These are phyloP conservation scores for Bauhinia variegata DNA, from an alignment of 306 rosid species.

Conservation along the genomic window DNA sequence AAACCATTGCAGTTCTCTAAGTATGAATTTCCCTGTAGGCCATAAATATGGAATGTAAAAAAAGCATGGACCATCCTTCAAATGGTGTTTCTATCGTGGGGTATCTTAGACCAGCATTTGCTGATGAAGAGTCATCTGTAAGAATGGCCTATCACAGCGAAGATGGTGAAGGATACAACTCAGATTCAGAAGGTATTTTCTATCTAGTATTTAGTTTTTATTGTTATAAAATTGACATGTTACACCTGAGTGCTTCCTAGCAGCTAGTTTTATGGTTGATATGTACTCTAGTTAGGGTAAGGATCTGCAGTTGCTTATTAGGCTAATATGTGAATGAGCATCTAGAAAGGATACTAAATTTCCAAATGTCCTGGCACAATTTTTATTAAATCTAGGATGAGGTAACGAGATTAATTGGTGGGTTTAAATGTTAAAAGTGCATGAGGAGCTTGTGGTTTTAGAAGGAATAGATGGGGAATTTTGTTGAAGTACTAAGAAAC, in stretches of 20 bases:
- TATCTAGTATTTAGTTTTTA: not conserved
- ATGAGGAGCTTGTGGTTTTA: too few relatives aligned
- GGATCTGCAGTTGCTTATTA: not conserved
- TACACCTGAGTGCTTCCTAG: conserved; percentile 9
- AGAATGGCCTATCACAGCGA: conserved; percentile 55
- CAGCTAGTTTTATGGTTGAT: not conserved
- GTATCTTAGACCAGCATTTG: conserved; percentile 74
- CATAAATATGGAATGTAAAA: conserved; percentile 52
- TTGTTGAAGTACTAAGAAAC: too few relatives aligned
- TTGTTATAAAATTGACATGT: not conserved
- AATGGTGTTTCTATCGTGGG: conserved; percentile 91
- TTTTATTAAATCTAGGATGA: too few relatives aligned
- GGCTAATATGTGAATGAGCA: not conserved
- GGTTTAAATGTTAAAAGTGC: too few relatives aligned
- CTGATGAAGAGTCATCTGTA: conserved; percentile 73
- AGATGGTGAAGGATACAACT: conserved; percentile 60
- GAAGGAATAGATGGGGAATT: too few relatives aligned
- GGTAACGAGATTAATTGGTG: too few relatives aligned
- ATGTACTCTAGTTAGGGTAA: not conserved
- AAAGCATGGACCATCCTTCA: conserved; percentile 75
- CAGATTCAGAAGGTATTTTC: conserved; percentile 68
- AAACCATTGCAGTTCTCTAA: conserved; percentile 37
- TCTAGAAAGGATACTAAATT: not conserved
- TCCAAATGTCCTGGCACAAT: too few relatives aligned
- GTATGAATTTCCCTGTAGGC: conserved; percentile 54